phyloP scores from a whole-genome alignment of 23 red algal species.

The Gracilaria caudata region DNA sequence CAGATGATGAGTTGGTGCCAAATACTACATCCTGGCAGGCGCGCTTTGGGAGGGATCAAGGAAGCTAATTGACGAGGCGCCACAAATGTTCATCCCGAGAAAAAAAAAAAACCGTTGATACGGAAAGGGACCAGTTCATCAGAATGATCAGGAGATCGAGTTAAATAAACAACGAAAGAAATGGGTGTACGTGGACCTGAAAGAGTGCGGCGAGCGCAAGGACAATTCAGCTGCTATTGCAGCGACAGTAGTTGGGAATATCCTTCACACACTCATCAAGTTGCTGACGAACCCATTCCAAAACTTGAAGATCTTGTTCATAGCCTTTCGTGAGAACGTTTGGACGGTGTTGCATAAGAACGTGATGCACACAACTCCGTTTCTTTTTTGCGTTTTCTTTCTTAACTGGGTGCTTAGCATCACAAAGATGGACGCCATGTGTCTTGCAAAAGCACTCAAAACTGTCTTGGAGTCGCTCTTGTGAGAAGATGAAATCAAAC shows the following conservation, averaged over 20 bases:
- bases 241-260: slow-evolving; percentile 16
- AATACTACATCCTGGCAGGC: no score
- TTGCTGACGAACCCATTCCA: not conserved
- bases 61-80: no score
- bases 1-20: no score
- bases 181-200: no score
- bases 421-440: not conserved
- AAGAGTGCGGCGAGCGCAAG: not conserved
- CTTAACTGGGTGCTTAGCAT: not conserved
- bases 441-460: slow-evolving; percentile 9
- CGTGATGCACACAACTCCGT: not conserved
- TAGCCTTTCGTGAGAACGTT: slow-evolving; percentile 20
- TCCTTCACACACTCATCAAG: not conserved
- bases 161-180: no score
- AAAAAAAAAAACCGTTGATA: no score
- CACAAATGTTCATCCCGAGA: no score
- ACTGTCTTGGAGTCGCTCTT: slow-evolving; percentile 8
- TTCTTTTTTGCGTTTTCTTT: slow-evolving; percentile 7
- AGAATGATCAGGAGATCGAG: no score
- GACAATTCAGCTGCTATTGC: not conserved
- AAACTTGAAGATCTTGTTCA: slow-evolving; percentile 17
- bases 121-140: no score
- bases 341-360: slow-evolving; percentile 20
- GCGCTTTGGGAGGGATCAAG: no score
- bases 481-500: slow-evolving; percentile 24